These are phyloP conservation scores for Amanita subjunquillea DNA, from an alignment of 768 basidiomycete genomes.

Conservation along the genomic window DNA sequence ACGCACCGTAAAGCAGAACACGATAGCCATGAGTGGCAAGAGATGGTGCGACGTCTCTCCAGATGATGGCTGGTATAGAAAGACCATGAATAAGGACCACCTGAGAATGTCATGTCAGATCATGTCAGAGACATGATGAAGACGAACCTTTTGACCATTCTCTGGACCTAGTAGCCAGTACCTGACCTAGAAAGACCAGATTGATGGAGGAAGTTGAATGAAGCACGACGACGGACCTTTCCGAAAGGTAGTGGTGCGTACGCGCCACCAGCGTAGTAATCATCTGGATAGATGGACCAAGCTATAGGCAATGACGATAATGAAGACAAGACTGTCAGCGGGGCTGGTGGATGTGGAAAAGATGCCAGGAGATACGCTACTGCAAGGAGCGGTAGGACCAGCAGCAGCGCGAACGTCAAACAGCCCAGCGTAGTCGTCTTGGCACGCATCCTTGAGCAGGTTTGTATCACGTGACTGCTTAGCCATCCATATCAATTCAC, in stretches of 20 bases:
- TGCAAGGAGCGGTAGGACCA: constrained; percentile 52
- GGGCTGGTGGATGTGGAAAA: constrained; percentile 51
- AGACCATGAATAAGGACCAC: constrained; percentile 72
- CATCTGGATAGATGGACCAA: constrained; percentile 64
- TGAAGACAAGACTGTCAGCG: constrained; percentile 41
- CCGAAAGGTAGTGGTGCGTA: constrained; percentile 63
- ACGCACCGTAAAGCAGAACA: constrained; percentile 64
- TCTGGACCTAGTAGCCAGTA: constrained; percentile 75
- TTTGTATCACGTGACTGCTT: neutral
- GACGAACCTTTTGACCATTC: constrained; percentile 49
- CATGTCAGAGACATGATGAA: neutral
- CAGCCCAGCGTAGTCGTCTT: constrained; percentile 29
- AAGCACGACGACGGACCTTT: constrained; percentile 27
- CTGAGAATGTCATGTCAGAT: constrained; percentile 23
- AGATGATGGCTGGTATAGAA: constrained; percentile 66
- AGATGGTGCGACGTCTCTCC: constrained; percentile 63
- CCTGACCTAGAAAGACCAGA: constrained; percentile 34
- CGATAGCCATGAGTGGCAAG: constrained; percentile 58
- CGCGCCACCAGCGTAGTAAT: constrained; percentile 52
- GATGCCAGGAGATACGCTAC: constrained; percentile 51
- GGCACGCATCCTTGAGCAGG: constrained; percentile 15
- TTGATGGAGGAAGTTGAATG: neutral
- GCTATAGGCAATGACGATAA: constrained; percentile 48
- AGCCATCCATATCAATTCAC: neutral
- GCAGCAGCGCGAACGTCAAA: constrained; percentile 43